Evolutionary conservation across 78 protist species (phyloP).

Genomic region (Parvularia atlantis): DNA sequence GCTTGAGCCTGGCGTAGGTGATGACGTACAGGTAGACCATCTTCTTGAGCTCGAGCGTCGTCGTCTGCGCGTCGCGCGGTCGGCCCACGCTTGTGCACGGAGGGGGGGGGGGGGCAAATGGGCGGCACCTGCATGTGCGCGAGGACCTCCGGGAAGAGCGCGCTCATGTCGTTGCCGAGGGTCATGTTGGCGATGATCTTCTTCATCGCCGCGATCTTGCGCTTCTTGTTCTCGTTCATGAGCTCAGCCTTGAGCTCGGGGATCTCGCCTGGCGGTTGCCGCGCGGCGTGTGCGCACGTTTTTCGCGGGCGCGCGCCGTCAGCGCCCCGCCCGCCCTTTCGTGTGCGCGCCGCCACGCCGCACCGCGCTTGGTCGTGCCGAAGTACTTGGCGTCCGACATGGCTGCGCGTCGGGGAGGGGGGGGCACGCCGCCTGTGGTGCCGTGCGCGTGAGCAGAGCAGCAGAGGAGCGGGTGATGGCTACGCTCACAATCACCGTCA

Average conservation of each 20-base stretch:
- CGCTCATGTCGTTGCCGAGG: slow-evolving; percentile 86
- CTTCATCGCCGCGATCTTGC: slow-evolving; percentile 76
- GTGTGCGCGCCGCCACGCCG: not conserved
- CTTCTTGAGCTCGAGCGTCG: slow-evolving; percentile 86
- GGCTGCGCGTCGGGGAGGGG: too few species aligned
- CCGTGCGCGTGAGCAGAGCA: too few species aligned
- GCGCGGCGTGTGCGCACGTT: too few species aligned
- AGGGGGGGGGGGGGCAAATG: too few species aligned
- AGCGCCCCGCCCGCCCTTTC: too few species aligned
- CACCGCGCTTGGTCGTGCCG: slow-evolving; percentile 34
- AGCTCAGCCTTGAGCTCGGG: too few species aligned
- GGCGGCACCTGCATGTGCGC: slow-evolving; percentile 72
- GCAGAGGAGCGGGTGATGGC: too few species aligned
- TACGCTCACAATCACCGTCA: too few species aligned
- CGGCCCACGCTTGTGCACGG: too few species aligned
- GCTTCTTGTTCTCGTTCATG: not conserved
- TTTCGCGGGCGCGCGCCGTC: too few species aligned
- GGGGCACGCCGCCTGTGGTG: too few species aligned
- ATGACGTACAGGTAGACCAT: slow-evolving; percentile 92
- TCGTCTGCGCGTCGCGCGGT: too few species aligned
- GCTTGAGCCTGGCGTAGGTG: slow-evolving; percentile 87
- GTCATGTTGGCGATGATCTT: slow-evolving; percentile 94
- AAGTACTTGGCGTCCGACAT: slow-evolving; percentile 43
- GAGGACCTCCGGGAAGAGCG: slow-evolving; percentile 25
- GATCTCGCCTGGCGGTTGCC: not conserved